Evolutionary conservation across 345 rosid species (phyloP).

Genomic region (Dimocarpus longan): DNA sequence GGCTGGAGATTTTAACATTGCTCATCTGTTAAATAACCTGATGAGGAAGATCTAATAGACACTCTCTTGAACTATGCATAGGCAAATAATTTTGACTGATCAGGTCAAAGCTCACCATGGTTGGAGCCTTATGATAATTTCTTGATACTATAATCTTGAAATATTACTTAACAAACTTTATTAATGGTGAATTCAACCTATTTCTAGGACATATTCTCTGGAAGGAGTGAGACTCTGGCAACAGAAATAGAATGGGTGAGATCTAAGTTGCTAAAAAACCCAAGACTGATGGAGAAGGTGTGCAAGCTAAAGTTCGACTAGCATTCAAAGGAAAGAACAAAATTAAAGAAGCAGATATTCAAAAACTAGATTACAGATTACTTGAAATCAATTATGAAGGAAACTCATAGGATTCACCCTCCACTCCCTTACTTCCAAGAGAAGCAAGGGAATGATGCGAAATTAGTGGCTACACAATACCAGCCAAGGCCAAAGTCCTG

Average conservation of each 20-base stretch:
- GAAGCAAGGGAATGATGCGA: slow-evolving; percentile 27
- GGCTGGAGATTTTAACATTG: slow-evolving; percentile 6
- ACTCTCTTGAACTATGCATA: slow-evolving; percentile 24
- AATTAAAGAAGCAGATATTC: slow-evolving; percentile 23
- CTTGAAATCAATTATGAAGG: slow-evolving; percentile 23
- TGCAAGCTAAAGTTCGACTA: slow-evolving; percentile 17
- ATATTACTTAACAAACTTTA: no score
- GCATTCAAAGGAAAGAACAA: slow-evolving; percentile 13
- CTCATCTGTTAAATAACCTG: neutral
- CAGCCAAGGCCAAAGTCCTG: slow-evolving; percentile 22
- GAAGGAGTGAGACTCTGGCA: slow-evolving; percentile 29
- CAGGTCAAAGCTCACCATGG: slow-evolving; percentile 20
- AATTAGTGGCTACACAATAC: slow-evolving; percentile 29
- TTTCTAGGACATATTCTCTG: slow-evolving; percentile 28
- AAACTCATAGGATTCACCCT: slow-evolving; percentile 27
- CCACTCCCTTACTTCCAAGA: slow-evolving; percentile 29
- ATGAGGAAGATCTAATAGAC: slow-evolving; percentile 24
- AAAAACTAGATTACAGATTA: slow-evolving; percentile 1
- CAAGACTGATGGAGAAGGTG: slow-evolving; percentile 16
- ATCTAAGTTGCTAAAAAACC: slow-evolving; percentile 22
- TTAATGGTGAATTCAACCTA: neutral
- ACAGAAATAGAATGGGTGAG: slow-evolving; percentile 28
- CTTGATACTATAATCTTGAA: neutral
- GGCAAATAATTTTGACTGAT: neutral
- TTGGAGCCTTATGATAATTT: neutral